Percentiles rank a stretch among this genome's conserved stretches.
Evolutionary conservation across 73 alveolate species (phyloP).

Genomic region (Paramecium caudatum): DNA sequence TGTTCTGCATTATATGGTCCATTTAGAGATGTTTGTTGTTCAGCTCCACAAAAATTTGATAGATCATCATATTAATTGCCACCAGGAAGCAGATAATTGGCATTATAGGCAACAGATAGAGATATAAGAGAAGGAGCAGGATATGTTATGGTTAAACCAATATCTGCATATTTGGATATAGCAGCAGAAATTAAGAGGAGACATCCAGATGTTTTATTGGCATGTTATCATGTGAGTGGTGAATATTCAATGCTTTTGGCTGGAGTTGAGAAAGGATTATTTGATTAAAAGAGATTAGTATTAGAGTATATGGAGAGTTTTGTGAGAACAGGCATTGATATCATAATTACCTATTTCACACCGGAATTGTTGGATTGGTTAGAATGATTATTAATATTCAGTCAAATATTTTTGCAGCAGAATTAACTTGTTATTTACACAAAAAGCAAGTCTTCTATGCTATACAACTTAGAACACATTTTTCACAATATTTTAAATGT

Average conservation of each 20-base stretch:
- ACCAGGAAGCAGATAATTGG: conserved; percentile 80
- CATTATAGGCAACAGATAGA: conserved; percentile 82
- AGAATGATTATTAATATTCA: neutral
- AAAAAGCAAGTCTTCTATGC: too few relatives aligned
- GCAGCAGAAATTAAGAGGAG: conserved; percentile 76
- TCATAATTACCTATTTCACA: conserved; percentile 82
- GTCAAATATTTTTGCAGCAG: neutral
- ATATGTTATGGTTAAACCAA: conserved; percentile 90
- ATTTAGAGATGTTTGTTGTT: conserved; percentile 87
- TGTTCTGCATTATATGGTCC: conserved; percentile 87
- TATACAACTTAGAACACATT: too few relatives aligned
- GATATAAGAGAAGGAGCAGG: conserved; percentile 92
- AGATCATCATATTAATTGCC: conserved; percentile 87
- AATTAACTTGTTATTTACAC: too few relatives aligned
- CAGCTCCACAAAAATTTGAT: conserved; percentile 89
- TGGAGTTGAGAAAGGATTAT: conserved; percentile 83
- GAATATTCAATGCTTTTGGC: conserved; percentile 88
- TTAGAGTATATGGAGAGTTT: conserved; percentile 81
- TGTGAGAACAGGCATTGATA: conserved; percentile 83
- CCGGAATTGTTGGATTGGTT: conserved; percentile 85
- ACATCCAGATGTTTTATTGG: conserved; percentile 75
- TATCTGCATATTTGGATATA: conserved; percentile 82
- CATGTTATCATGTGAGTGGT: conserved; percentile 88
- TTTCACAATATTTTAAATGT: neutral
- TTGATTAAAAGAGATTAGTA: conserved; percentile 81